Base-by-base conservation (phyloP, 2,329 filamentous ascomycete species). In the Penicillium sp. region DNA sequence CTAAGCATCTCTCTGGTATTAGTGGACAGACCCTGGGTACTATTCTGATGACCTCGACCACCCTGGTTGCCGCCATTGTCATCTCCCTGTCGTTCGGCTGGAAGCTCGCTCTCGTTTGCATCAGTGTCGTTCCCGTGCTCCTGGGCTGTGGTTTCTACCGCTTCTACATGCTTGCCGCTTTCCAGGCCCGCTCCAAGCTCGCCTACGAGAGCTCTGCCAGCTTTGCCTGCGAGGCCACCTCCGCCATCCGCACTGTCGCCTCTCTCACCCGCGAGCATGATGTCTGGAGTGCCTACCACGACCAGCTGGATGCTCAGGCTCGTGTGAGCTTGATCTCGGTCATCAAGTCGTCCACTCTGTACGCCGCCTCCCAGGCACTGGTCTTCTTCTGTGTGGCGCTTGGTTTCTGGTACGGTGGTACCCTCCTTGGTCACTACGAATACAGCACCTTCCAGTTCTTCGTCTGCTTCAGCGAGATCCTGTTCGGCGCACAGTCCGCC, bases 401-500 rank as follows among this genome's bases (percentile, higher is more conserved):
- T 4, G 92, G 90, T 2, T 97, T 97, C 81, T 97, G 91, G 91
- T 96, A 95, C 69, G 92, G 92, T 60, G 91, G 91, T 31, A 89
- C 83, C 0, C 80, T 95, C 35, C 89, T 96, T 54, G 87, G 84
- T 22, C 83, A 83, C 57, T 70, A 77, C 50, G 90, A 96, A 72
- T 94, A 95, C 74, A 75, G 77, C 64, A 83, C 92, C 69, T 94
- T 94, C 75, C 89, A 93, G 66, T 98, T 98, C 83, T 98, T 97
- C 78, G 82, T 96, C 49, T 92, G 91, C 69, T 97, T 96, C 78
- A 87, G 89, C 60, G 84, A 92, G 47, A 85, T 98, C 68, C 90
- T 97, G 69, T 97, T 96, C 69, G 92, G 93, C 55, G 90, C 92
- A 0, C 94, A 98, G 75, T 95, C 92, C 4, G 94, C 94, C 1